phyloP scores from a whole-genome alignment of 106 monocot genomes.

The Phalaenopsis aphrodite region DNA sequence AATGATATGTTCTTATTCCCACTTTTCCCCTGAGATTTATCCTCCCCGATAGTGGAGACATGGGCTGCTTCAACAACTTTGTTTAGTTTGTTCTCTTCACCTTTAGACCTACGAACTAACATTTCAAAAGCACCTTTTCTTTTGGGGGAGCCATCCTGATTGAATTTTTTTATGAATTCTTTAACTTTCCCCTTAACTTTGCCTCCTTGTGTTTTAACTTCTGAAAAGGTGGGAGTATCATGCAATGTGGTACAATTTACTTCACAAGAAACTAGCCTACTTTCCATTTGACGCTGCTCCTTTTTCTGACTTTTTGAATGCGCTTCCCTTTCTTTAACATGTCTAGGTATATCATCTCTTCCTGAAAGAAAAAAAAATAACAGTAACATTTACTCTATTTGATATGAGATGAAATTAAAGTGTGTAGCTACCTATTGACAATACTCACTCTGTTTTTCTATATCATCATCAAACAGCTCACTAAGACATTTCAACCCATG shows the following conservation, averaged over 20 bases:
- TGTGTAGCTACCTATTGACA: neutral
- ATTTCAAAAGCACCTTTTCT: slow-evolving; percentile 18
- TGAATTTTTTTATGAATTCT: slow-evolving; percentile 85
- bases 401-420: neutral
- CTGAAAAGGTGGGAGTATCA: slow-evolving; percentile 16
- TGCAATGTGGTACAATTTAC: slow-evolving; percentile 1
- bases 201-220: slow-evolving; percentile 32
- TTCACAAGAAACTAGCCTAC: slow-evolving; percentile 1
- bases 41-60: slow-evolving; percentile 10
- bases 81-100: slow-evolving; percentile 21
- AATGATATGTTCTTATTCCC: slow-evolving; percentile 6
- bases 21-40: slow-evolving; percentile 16
- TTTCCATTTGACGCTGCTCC: slow-evolving; percentile 7
- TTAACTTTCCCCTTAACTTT: slow-evolving; percentile 74
- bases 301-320: slow-evolving; percentile 11
- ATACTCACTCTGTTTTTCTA: slow-evolving; percentile 30
- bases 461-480: slow-evolving; percentile 24
- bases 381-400: neutral
- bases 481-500: slow-evolving; percentile 18
- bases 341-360: slow-evolving; percentile 16
- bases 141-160: slow-evolving; percentile 38
- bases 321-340: slow-evolving; percentile 19
- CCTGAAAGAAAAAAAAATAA: slow-evolving; percentile 17
- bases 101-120: slow-evolving; percentile 19
- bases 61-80: slow-evolving; percentile 21